Conservation (phyloP, 2,329 filamentous ascomycete species). For the Aspergillus jensenii region DNA sequence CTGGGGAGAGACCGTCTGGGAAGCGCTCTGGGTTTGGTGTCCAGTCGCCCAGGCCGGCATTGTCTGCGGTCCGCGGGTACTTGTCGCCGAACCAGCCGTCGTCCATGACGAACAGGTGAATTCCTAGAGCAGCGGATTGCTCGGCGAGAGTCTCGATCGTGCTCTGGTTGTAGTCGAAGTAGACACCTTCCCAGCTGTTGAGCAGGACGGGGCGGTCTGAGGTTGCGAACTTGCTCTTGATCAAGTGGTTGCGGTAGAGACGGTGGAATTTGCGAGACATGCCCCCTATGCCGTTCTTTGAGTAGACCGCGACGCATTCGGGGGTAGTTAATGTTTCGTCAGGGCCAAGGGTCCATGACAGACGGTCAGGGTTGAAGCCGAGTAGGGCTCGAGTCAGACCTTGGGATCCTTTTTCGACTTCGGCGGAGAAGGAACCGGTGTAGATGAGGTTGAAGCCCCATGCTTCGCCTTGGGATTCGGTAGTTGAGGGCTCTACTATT, state of each 20-base stretch:
- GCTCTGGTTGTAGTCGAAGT: constrained; percentile 58
- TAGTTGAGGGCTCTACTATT: constrained; percentile 56
- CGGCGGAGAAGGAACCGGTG: constrained; percentile 61
- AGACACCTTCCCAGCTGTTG: constrained; percentile 67
- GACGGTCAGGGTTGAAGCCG: constrained; percentile 61
- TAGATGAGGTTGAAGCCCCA: constrained; percentile 67
- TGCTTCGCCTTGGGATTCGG: constrained; percentile 60
- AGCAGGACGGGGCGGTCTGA: constrained; percentile 56
- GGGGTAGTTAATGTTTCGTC: constrained; percentile 61
- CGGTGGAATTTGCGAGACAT: constrained; percentile 64
- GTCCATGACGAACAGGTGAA: constrained; percentile 65
- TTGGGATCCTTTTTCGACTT: constrained; percentile 62
- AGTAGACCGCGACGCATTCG: constrained; percentile 64
- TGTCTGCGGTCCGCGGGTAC: constrained; percentile 59
- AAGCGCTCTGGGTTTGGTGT: constrained; percentile 58
- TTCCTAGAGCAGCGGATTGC: constrained; percentile 55
- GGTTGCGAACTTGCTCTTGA: constrained; percentile 56
- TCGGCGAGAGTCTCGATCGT: constrained; percentile 39
- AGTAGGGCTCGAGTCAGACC: constrained; percentile 62
- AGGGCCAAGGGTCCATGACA: constrained; percentile 58
- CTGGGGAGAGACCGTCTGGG: constrained; percentile 54
- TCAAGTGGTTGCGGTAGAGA: constrained; percentile 62
- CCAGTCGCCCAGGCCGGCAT: constrained; percentile 64
- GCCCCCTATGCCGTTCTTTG: constrained; percentile 57
- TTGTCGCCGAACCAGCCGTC: constrained; percentile 69